Evolutionary conservation across 2,329 filamentous ascomycete species (phyloP), one percentile per base, ranked within the genome.

Genomic region (Aspergillus fijiensis): DNA sequence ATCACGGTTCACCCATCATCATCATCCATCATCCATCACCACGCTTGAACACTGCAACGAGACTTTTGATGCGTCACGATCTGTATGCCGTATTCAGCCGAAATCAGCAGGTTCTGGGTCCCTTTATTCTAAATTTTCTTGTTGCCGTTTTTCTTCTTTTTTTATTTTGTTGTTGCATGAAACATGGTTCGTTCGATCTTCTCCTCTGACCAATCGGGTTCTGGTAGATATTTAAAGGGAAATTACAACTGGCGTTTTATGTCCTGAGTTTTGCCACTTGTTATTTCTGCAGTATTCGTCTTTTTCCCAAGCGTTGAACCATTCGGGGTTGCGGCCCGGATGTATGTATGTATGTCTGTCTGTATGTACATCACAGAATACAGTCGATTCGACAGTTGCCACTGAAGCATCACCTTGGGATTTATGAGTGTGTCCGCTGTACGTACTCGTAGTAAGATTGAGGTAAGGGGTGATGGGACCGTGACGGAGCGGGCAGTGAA

Each of bases 41-140:
- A 50, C 25, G 45, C 45, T 47, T 33, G 42, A 42, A 57, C 51
- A 49, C 42, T 50, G 51, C 45, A 31, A 55, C 39, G 59, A 61
- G 50, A 49, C 27, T 23, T 60, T 60, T 60, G 52, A 61, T 62
- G 63, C 53, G 58, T 65, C 56, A 63, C 58, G 61, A 61, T 62
- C 63, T 62, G 57, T 57, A 60, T 56, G 53, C 58, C 42, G 48
- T 55, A 39, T 57, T 52, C 33, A 14, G 52, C 47, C 27, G 14
- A 39, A 33, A 56, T 60, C 49, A 49, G 51, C 58, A 35, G 29
- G 49, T 48, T 51, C 48, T 59, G 51, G 51, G 47, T 55, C 55
- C 23, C 19, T 55, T 59, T 47, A 21, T 48, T 52, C 42, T 25
- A 7, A 6, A 19, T 52, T 51, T 12, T 35, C 19, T 50, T 54